These are phyloP conservation scores for Chrysopogon serrulatus DNA, from an alignment of 176 grass and related monocot genomes.

Conservation along the genomic window DNA sequence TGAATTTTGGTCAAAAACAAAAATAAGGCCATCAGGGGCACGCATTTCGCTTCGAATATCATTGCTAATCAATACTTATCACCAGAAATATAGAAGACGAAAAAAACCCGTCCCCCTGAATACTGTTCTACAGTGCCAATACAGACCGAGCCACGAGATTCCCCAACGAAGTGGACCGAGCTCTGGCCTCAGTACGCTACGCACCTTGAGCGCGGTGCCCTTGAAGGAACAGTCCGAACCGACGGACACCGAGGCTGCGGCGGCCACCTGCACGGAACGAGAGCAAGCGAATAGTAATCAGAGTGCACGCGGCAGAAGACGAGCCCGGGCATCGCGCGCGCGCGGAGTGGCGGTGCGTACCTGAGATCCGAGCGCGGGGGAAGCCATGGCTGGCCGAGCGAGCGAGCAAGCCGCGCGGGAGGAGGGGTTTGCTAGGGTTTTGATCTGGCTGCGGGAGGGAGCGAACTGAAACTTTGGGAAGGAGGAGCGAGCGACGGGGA, in stretches of 20 bases:
- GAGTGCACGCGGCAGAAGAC: neutral
- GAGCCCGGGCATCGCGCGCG: neutral
- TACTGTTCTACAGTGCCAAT: neutral
- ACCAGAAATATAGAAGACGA: neutral
- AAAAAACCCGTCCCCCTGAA: neutral
- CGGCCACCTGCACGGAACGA: constrained; percentile 21
- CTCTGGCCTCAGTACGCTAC: neutral
- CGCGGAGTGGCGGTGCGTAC: neutral
- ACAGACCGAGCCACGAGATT: constrained; percentile 10
- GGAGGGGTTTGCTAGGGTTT: constrained; percentile 35
- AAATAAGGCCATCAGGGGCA: neutral
- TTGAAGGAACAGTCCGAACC: neutral
- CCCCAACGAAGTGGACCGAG: neutral
- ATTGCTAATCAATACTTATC: neutral
- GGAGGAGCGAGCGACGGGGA: constrained; percentile 13
- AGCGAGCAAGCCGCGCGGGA: neutral
- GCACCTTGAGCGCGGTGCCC: constrained; percentile 30
- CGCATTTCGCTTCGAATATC: neutral
- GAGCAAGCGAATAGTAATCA: neutral
- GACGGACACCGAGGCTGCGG: neutral
- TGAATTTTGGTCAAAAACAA: no score
- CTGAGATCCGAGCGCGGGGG: constrained; percentile 24
- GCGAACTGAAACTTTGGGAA: neutral
- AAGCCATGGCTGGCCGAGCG: constrained; percentile 11
- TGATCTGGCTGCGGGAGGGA: constrained; percentile 6